Conservation (phyloP, 805 yeast genomes). For the Starmerella vaccinii region DNA sequence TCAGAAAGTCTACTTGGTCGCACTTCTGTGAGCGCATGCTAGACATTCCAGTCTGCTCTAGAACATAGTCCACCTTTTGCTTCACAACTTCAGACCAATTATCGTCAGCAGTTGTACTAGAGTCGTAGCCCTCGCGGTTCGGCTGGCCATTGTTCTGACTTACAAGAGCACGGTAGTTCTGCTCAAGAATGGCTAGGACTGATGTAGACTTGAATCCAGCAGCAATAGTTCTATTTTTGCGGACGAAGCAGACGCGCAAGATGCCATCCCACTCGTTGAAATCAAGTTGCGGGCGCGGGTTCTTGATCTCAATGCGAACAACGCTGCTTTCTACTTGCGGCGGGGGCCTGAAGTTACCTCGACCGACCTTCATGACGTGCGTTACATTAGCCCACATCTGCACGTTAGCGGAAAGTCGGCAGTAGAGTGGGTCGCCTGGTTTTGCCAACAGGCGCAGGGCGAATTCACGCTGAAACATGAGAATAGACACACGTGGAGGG, state of each 20-base stretch:
- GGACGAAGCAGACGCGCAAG: constrained; percentile 77
- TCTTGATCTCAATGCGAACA: constrained; percentile 82
- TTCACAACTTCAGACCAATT: constrained; percentile 44
- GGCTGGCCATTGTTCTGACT: constrained; percentile 38
- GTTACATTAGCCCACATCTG: constrained; percentile 99
- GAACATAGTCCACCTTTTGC: constrained; percentile 59
- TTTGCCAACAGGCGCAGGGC: constrained; percentile 87
- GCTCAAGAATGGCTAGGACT: constrained; percentile 69
- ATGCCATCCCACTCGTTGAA: constrained; percentile 96
- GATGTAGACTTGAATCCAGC: constrained; percentile 85
- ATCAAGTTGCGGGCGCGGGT: constrained; percentile 88
- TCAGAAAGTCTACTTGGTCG: constrained; percentile 86
- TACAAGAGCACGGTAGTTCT: constrained; percentile 74
- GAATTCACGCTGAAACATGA: constrained; percentile 97
- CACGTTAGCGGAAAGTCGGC: constrained; percentile 89
- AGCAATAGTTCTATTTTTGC: constrained; percentile 84
- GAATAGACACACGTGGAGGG: constrained; percentile 89
- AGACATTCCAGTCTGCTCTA: constrained; percentile 66
- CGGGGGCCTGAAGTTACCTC: constrained; percentile 93
- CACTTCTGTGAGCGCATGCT: constrained; percentile 88
- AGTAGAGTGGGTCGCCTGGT: constrained; percentile 91
- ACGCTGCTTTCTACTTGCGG: constrained; percentile 97
- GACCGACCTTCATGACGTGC: constrained; percentile 96
- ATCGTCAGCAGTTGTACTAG: constrained; percentile 30
- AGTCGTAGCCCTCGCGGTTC: constrained; percentile 37